Percentiles rank a stretch among this genome's conserved stretches.
These are phyloP conservation scores for Boehmeria nivea DNA, from an alignment of 306 rosid species.

Conservation along the genomic window DNA sequence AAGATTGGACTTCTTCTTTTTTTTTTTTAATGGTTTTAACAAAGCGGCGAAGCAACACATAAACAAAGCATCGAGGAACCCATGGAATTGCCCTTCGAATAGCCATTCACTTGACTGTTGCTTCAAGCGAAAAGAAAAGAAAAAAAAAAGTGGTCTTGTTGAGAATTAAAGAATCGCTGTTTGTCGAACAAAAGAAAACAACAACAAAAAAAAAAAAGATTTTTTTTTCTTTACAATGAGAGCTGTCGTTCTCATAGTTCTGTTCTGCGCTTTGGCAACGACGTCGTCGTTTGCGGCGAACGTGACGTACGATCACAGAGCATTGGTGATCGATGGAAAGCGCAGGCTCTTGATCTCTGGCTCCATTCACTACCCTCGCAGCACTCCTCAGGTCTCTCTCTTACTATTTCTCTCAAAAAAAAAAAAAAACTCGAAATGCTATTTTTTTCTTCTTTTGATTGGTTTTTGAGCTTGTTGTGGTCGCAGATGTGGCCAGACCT, in stretches of 20 bases:
- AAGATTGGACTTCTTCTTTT: not conserved
- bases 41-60: conserved; percentile 47
- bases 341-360: conserved; percentile 76
- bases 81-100: too few species aligned
- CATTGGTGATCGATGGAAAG: conserved; percentile 74
- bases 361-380: conserved; percentile 94
- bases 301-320: conserved; percentile 80
- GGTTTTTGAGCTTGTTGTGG: not conserved
- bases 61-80: not conserved
- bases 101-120: too few species aligned
- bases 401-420: too few species aligned
- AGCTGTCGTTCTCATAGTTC: conserved; percentile 20
- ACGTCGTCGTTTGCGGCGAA: conserved; percentile 40
- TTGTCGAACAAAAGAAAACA: too few species aligned
- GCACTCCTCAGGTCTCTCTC: conserved; percentile 66
- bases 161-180: not conserved
- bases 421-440: not conserved
- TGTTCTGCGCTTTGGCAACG: conserved; percentile 34
- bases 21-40: conserved; percentile 15
- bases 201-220: too few species aligned
- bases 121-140: too few species aligned
- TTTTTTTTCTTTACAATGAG: conserved; percentile 30
- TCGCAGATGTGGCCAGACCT: conserved; percentile 96
- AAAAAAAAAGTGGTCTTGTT: not conserved
- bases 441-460: not conserved